Conservation (phyloP, 495 filamentous ascomycete genomes). For the Neurospora sp. region DNA sequence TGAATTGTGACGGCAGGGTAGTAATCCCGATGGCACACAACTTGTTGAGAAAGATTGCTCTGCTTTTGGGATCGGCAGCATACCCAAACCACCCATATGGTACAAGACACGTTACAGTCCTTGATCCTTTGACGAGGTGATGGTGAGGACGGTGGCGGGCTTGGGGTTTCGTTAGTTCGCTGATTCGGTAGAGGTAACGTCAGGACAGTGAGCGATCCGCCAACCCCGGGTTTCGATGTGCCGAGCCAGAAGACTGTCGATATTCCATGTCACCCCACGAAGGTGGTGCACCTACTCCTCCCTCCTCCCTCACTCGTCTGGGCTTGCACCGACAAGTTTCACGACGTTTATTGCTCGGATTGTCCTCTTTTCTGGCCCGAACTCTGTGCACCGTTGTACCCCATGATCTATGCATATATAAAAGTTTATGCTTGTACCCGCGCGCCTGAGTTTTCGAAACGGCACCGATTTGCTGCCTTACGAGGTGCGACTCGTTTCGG, state of each 20-base stretch:
- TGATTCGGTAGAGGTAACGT: background rate
- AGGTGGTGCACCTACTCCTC: background rate
- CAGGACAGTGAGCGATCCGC: background rate
- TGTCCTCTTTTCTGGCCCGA: background rate
- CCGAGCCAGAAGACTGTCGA: background rate
- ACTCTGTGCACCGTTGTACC: background rate
- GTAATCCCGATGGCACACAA: background rate
- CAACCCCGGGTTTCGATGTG: background rate
- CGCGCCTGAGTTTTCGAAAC: background rate
- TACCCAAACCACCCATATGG: background rate
- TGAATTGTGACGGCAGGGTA: background rate
- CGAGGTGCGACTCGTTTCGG: background rate
- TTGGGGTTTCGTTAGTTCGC: background rate
- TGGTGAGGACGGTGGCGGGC: background rate
- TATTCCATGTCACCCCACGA: background rate
- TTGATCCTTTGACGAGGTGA: background rate
- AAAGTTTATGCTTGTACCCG: background rate
- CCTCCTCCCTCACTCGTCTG: background rate
- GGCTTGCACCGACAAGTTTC: background rate
- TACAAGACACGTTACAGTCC: background rate
- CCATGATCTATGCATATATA: background rate
- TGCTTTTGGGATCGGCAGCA: background rate
- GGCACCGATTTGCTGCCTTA: background rate
- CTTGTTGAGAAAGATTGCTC: background rate
- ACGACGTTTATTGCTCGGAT: background rate